A percentile compares a stretch with the other conserved stretches of the same genome.
Conservation (phyloP, 2,329 filamentous ascomycete species). For the Botrytis byssoidea region DNA sequence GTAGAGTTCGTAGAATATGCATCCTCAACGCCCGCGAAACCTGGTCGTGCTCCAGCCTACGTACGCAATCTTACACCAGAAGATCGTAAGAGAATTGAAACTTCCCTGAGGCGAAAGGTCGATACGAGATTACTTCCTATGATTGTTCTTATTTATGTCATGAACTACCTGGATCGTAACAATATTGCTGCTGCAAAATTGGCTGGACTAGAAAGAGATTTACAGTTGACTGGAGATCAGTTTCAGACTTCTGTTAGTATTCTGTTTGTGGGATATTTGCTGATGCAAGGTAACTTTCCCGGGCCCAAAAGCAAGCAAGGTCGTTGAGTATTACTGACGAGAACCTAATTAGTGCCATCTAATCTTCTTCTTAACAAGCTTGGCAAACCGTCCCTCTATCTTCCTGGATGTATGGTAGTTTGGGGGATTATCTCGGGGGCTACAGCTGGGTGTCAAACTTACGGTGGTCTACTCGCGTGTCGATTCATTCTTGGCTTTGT, state of each 20-base stretch:
- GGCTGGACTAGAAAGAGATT: constrained; percentile 48
- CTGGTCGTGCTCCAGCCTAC: constrained; percentile 31
- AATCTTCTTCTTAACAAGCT: constrained; percentile 51
- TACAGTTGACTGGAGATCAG: constrained; percentile 43
- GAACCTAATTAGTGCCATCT: constrained; percentile 42
- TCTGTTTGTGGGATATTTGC: constrained; percentile 42
- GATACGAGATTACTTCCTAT: constrained; percentile 65
- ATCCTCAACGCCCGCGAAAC: constrained; percentile 2
- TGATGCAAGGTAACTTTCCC: constrained; percentile 39
- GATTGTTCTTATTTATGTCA: constrained; percentile 67
- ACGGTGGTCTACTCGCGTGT: constrained; percentile 46
- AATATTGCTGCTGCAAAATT: constrained; percentile 57
- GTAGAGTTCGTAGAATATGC: constrained; percentile 22
- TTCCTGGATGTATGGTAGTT: constrained; percentile 49
- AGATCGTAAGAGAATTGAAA: constrained; percentile 52
- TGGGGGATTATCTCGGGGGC: constrained; percentile 51
- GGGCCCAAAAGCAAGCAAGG: neutral
- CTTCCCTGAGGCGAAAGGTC: constrained; percentile 60
- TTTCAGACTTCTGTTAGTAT: constrained; percentile 46
- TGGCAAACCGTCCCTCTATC: constrained; percentile 49
- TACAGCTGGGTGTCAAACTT: constrained; percentile 50
- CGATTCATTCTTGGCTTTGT: constrained; percentile 53
- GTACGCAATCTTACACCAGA: constrained; percentile 50
- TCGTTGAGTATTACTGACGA: neutral
- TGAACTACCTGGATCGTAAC: constrained; percentile 63